Conservation (phyloP, 495 filamentous ascomycete species). For the Penicillium cinerascens region DNA sequence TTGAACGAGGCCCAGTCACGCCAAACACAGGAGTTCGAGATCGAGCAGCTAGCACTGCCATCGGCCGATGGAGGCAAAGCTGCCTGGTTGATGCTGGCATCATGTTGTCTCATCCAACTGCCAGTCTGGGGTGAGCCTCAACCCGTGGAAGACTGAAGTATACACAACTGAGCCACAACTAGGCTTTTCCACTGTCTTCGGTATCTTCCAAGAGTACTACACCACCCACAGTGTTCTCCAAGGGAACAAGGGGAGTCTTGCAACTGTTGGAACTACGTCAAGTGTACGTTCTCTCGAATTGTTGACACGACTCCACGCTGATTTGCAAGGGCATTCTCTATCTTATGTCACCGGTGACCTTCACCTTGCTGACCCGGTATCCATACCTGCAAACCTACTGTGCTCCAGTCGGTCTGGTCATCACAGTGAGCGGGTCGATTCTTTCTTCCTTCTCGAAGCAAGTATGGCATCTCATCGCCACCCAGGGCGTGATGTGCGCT, state of each 20-base stretch:
- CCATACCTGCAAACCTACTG: slow-evolving; percentile 40
- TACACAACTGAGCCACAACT: neutral
- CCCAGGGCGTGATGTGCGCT: slow-evolving; percentile 54
- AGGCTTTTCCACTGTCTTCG: slow-evolving; percentile 52
- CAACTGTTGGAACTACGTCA: slow-evolving; percentile 50
- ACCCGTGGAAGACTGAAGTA: neutral
- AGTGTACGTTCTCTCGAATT: slow-evolving; percentile 23
- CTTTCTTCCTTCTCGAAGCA: slow-evolving; percentile 49
- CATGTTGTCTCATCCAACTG: slow-evolving; percentile 58
- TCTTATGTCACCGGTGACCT: slow-evolving; percentile 51
- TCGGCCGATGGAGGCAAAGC: slow-evolving; percentile 57
- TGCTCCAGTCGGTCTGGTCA: slow-evolving; percentile 38
- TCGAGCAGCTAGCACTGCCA: slow-evolving; percentile 43
- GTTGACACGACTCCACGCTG: neutral
- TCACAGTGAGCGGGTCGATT: slow-evolving; percentile 36
- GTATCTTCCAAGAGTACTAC: slow-evolving; percentile 50
- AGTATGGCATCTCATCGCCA: slow-evolving; percentile 52
- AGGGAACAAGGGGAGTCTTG: slow-evolving; percentile 36
- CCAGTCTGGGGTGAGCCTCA: slow-evolving; percentile 58
- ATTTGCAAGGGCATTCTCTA: slow-evolving; percentile 49
- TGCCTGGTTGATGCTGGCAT: slow-evolving; percentile 61
- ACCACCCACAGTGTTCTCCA: slow-evolving; percentile 33
- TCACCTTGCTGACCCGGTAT: slow-evolving; percentile 47
- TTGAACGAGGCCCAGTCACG: slow-evolving; percentile 2
- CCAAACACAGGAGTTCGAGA: slow-evolving; percentile 17